Evolutionary conservation across 805 yeast genomes (phyloP).

Genomic region (Saturnispora saitoi): DNA sequence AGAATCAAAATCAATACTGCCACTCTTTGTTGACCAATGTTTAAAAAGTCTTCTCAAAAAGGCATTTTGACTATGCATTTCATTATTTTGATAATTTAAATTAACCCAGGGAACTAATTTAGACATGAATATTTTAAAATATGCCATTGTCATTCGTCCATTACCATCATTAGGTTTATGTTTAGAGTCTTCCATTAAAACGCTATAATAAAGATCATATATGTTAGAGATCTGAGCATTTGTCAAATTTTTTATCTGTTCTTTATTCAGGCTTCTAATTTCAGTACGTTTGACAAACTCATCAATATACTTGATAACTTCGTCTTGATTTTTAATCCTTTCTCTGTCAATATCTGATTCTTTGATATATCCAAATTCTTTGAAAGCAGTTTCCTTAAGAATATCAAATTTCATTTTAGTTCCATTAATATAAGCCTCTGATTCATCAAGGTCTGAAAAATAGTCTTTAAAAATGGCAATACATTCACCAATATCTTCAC

Average conservation of each 20-base stretch:
- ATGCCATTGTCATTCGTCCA: slow-evolving; percentile 61
- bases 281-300: slow-evolving; percentile 88
- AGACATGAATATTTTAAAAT: slow-evolving; percentile 66
- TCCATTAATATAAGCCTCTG: slow-evolving; percentile 54
- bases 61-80: slow-evolving; percentile 27
- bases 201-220: slow-evolving; percentile 78
- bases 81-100: slow-evolving; percentile 25
- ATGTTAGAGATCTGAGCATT: slow-evolving; percentile 55
- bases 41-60: slow-evolving; percentile 58
- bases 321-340: slow-evolving; percentile 62
- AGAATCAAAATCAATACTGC: slow-evolving; percentile 56
- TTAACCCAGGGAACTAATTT: slow-evolving; percentile 74
- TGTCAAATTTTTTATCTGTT: slow-evolving; percentile 40
- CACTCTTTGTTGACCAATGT: slow-evolving; percentile 59
- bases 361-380: slow-evolving; percentile 75
- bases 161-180: slow-evolving; percentile 55
- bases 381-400: slow-evolving; percentile 82
- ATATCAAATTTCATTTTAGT: slow-evolving; percentile 81
- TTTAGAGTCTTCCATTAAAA: slow-evolving; percentile 55
- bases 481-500: slow-evolving; percentile 89
- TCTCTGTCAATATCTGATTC: slow-evolving; percentile 65
- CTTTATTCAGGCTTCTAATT: slow-evolving; percentile 73
- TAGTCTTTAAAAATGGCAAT: slow-evolving; percentile 78
- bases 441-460: slow-evolving; percentile 66
- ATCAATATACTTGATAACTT: slow-evolving; percentile 80